phyloP scores from a whole-genome alignment of 306 rosid species.

The Myrica gale region DNA sequence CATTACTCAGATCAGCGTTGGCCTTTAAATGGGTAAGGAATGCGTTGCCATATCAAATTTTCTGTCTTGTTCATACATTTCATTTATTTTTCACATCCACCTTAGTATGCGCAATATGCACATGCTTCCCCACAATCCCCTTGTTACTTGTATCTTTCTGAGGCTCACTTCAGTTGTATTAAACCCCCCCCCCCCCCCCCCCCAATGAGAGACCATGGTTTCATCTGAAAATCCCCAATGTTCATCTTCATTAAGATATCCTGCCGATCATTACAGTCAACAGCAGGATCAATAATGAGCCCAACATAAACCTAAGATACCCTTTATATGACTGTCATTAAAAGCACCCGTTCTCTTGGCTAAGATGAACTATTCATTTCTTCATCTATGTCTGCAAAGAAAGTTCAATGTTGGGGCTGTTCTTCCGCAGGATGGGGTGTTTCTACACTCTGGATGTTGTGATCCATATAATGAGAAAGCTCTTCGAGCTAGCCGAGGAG shows the following conservation, averaged over 20 bases:
- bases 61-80: slow-evolving; percentile 13
- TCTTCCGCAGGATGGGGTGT: slow-evolving; percentile 66
- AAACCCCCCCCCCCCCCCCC: neutral
- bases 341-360: neutral
- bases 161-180: neutral
- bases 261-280: neutral
- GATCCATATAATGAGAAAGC: slow-evolving; percentile 94
- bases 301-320: neutral
- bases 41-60: slow-evolving; percentile 9
- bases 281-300: neutral
- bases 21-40: slow-evolving; percentile 88
- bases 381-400: slow-evolving; percentile 6
- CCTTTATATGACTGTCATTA: neutral
- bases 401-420: slow-evolving; percentile 3
- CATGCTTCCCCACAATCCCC: neutral
- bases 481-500: slow-evolving; percentile 93
- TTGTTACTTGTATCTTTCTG: neutral
- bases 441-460: slow-evolving; percentile 92
- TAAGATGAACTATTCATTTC: neutral
- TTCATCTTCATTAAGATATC: slow-evolving; percentile 2
- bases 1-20: slow-evolving; percentile 80
- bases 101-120: neutral
- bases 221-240: neutral
- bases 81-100: neutral
- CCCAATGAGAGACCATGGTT: too few relatives aligned